Evolutionary conservation across 768 basidiomycete species (phyloP), one percentile per base, ranked within the genome.

Genomic region (Coprinopsis strossmayeri): DNA sequence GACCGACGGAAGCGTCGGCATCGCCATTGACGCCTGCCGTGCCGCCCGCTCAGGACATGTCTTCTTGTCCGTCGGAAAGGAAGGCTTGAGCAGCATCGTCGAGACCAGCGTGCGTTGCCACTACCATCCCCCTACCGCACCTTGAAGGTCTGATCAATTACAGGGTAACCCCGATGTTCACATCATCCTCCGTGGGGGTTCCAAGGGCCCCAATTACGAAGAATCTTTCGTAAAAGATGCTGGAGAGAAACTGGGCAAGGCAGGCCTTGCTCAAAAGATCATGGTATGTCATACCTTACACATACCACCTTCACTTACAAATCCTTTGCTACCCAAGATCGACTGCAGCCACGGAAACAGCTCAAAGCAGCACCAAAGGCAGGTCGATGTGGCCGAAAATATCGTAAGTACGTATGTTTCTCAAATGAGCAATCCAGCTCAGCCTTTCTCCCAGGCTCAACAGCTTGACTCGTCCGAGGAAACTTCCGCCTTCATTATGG

Each of bases 271-370:
- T 10, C 78, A 78, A 53, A 91, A 84, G 62, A 77, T 99, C 53
- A 97, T 98, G 95, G 91, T 92, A 57, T 47, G 71, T 15, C 30
- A 7, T 7, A 7, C 30, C 30, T 32, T 32, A 7, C 30, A 32
- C 15, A 15, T 32, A 32, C 30, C 30, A 5, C 24, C 12, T 2
- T 9, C 24, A 15, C 32, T 28, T 28, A n/a, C 20, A 41, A 21
- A 34, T 32, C 38, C 30, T 30, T 18, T 9, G 27, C 21, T 41
- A 2, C 49, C 55, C 25, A 60, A 95, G 93, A 83, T 96, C 54
- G 91, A 95, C 66, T 95, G 95, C 76, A 94, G 91, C 57, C 94
- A 97, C 62, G 93, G 95, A 51, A 97, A 98, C 69, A 91, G 87
- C 58, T 80, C 76, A 51, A 97, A 99, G 68, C 89, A 96, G 61